Evolutionary conservation across 1,284 basidiomycete genomes (phyloP), one percentile per base, ranked within the genome.

Genomic region (Cryptococcus sp.): DNA sequence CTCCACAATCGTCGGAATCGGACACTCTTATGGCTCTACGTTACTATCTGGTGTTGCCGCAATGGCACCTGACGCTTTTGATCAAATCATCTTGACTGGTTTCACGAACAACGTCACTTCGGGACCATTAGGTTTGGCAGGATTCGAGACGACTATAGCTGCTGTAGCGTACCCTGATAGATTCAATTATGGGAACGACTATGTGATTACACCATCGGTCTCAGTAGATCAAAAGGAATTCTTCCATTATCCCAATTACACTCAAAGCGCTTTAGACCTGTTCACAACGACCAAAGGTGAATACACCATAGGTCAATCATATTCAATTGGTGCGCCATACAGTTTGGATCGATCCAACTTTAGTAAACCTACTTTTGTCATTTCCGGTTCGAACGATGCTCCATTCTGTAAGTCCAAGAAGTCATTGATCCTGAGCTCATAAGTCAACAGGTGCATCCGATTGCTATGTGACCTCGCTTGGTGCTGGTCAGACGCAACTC

Each of bases 201-300:
- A 59, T 41, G 46, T 62, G 23, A 51, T 53, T 38, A 74, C 74
- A 1, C 65, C 65, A 35, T 64, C 60, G 15, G 62, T 70, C 15
- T 69, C 63, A 14, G 63, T 68, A 31, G 71, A 77, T 54, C 71
- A 77, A 50, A 50, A 66, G 31, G 65, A 58, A 33, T 80, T 79
- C 68, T 76, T 76, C 61, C 64, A 68, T 46, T 78, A 75, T 35
- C 74, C 74, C 30, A 71, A 69, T 66, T 79, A 74, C 57, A 70
- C 73, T 11, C 55, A 61, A 36, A 57, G 51, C 1, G 60, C 68
- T 14, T 57, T 67, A 52, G 49, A 62, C 36, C 52, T 65, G 13
- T 64, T 58, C 54, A 68, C 75, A 2, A 65, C 67, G 5, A 76
- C 73, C 6, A 65, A 78, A 41, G 76, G 75, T 7, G 68, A 69